Evolutionary conservation across 345 rosid genomes (phyloP).

Genomic region (Limnanthes douglasii): DNA sequence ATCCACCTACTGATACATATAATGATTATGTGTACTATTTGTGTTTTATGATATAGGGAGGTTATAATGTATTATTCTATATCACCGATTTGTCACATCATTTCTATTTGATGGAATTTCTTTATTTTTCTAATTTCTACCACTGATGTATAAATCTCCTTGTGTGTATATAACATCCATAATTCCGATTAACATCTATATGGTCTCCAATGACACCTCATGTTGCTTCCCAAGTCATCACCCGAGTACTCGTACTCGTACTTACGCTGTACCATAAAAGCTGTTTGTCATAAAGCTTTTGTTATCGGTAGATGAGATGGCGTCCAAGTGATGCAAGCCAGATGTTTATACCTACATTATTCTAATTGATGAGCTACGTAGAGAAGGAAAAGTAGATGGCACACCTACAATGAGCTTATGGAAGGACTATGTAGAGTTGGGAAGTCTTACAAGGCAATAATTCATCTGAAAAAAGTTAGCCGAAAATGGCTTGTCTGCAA

Average conservation of each 20-base stretch:
- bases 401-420: slow-evolving; percentile 44
- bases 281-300: slow-evolving; percentile 28
- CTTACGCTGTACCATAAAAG: slow-evolving; percentile 27
- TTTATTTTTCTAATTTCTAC: too few species aligned
- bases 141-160: too few species aligned
- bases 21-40: too few species aligned
- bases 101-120: too few species aligned
- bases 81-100: too few species aligned
- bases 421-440: slow-evolving; percentile 34
- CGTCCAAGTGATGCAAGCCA: slow-evolving; percentile 22
- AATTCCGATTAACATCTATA: too few species aligned
- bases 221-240: slow-evolving; percentile 24
- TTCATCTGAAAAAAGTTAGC: slow-evolving; percentile 20
- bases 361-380: slow-evolving; percentile 28
- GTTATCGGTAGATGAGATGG: slow-evolving; percentile 32
- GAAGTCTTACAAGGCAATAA: slow-evolving; percentile 20
- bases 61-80: too few species aligned
- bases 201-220: slow-evolving; percentile 27
- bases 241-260: slow-evolving; percentile 24
- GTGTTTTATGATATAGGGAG: too few species aligned
- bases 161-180: too few species aligned
- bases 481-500: too few species aligned
- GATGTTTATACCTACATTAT: slow-evolving; percentile 28
- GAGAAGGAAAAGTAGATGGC: slow-evolving; percentile 28
- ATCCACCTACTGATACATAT: too few species aligned